These are phyloP conservation scores for Aspergillus sp. DNA, from an alignment of 2,329 filamentous ascomycete genomes.

Conservation along the genomic window DNA sequence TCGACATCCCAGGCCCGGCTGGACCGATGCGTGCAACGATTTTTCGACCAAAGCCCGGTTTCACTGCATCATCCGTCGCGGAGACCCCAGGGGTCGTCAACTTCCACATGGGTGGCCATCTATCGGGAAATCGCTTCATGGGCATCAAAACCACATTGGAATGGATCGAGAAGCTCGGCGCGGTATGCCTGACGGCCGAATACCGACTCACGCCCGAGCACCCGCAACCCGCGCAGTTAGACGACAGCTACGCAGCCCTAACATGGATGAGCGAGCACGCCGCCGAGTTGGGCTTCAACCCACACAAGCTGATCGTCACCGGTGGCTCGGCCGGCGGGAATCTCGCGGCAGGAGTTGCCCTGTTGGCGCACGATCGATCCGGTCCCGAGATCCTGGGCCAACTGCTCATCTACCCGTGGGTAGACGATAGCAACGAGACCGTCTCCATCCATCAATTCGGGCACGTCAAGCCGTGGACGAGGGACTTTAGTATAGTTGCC, in stretches of 20 bases:
- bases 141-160: conserved; percentile 59
- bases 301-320: conserved; percentile 56
- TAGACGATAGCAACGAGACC: conserved; percentile 14
- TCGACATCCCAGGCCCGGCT: conserved; percentile 9
- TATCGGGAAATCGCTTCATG: conserved; percentile 62
- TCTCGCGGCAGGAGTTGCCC: conserved; percentile 29
- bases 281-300: conserved; percentile 58
- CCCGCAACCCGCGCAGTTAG: conserved; percentile 64
- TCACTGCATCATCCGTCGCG: background rate
- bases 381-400: conserved; percentile 18
- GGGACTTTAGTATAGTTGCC: background rate
- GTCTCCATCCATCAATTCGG: conserved; percentile 12
- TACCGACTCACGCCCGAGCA: conserved; percentile 67
- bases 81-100: conserved; percentile 58
- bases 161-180: conserved; percentile 53
- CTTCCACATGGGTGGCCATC: conserved; percentile 68
- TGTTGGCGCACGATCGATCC: conserved; percentile 18
- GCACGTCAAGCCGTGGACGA: conserved; percentile 5
- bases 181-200: conserved; percentile 63
- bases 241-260: conserved; percentile 65
- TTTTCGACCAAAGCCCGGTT: conserved; percentile 8
- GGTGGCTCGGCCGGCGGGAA: conserved; percentile 65
- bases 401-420: conserved; percentile 17
- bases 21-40: conserved; percentile 8
- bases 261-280: conserved; percentile 60